Conservation (phyloP, 2,329 filamentous ascomycete species). For the Diaporthe vaccinii region DNA sequence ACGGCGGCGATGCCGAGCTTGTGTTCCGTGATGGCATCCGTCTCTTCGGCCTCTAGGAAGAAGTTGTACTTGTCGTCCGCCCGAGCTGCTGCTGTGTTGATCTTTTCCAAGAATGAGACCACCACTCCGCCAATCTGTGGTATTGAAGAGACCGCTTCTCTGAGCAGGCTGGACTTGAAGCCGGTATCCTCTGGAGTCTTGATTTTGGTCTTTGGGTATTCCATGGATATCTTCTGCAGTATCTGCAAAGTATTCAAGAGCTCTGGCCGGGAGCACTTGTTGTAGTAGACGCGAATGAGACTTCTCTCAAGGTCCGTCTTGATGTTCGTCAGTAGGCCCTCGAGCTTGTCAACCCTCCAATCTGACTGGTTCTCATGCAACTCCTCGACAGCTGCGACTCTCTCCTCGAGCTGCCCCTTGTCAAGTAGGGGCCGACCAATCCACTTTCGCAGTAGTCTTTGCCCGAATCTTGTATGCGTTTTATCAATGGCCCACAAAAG, state of each 20-base stretch:
- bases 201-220: slow-evolving; percentile 73
- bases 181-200: slow-evolving; percentile 75
- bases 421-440: slow-evolving; percentile 91
- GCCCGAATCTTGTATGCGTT: slow-evolving; percentile 90
- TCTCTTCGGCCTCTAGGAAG: slow-evolving; percentile 89
- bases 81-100: slow-evolving; percentile 84
- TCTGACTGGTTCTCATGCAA: slow-evolving; percentile 78
- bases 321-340: slow-evolving; percentile 76
- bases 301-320: slow-evolving; percentile 91
- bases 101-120: slow-evolving; percentile 82
- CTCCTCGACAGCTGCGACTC: slow-evolving; percentile 89
- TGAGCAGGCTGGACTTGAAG: slow-evolving; percentile 79
- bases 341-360: slow-evolving; percentile 79
- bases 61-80: slow-evolving; percentile 94
- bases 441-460: slow-evolving; percentile 92
- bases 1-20: slow-evolving; percentile 93
- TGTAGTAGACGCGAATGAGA: slow-evolving; percentile 96
- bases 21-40: slow-evolving; percentile 88
- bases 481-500: slow-evolving; percentile 96
- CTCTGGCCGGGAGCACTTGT: slow-evolving; percentile 92
- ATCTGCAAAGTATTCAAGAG: slow-evolving; percentile 88
- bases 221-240: slow-evolving; percentile 82
- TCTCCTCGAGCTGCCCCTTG: slow-evolving; percentile 78
- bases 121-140: slow-evolving; percentile 83
- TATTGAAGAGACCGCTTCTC: slow-evolving; percentile 79